Conservation (phyloP, 75 land plant species). For the Adiantum capillusveneris region DNA sequence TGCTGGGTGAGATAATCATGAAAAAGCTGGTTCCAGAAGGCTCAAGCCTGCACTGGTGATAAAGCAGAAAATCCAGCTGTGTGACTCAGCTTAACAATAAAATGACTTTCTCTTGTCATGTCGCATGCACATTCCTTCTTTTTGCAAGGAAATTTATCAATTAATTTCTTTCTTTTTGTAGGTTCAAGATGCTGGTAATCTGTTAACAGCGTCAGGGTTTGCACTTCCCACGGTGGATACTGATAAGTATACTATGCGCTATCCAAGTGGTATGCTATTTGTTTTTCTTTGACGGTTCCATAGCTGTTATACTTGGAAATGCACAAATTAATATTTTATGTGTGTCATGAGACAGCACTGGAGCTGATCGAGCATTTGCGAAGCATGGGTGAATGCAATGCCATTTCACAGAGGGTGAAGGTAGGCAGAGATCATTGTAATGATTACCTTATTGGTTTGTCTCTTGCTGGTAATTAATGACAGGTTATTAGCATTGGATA, state of each 20-base stretch:
- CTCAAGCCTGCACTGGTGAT: no score
- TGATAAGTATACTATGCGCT: conserved; percentile 66
- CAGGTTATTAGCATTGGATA: conserved; percentile 14
- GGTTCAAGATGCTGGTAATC: conserved; percentile 96
- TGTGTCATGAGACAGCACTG: conserved; percentile 33
- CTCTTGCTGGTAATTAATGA: not conserved
- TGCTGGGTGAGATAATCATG: no score
- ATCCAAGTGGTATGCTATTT: conserved; percentile 52
- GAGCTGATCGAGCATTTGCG: conserved; percentile 86
- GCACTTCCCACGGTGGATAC: conserved; percentile 89
- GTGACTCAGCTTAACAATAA: no score
- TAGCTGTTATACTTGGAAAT: not conserved
- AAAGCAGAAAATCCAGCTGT: no score
- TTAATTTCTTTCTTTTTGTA: conserved; percentile 14
- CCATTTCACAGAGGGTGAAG: conserved; percentile 60
- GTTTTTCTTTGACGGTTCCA: not conserved
- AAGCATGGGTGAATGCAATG: conserved; percentile 84
- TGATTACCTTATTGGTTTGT: not conserved
- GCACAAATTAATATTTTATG: conserved; percentile 3
- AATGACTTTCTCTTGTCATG: no score
- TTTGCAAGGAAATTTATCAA: no score
- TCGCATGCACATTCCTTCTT: no score
- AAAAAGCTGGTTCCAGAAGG: no score
- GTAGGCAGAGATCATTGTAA: conserved; percentile 12
- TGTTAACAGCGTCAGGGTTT: conserved; percentile 78